These are phyloP conservation scores for Fusarium citri DNA, from an alignment of 2,329 filamentous ascomycete genomes.

Conservation along the genomic window DNA sequence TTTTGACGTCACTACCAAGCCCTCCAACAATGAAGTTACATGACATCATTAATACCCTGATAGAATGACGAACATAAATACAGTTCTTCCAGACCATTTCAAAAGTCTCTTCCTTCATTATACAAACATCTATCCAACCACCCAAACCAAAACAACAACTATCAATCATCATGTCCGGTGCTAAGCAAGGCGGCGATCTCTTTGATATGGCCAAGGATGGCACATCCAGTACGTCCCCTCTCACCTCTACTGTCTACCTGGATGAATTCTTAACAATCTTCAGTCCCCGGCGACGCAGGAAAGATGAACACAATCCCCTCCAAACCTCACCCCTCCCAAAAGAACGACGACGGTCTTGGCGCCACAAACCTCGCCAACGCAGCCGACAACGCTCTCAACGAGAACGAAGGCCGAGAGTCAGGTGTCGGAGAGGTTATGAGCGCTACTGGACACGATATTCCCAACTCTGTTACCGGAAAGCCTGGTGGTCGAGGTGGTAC, in stretches of 20 bases:
- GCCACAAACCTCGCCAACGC: slow-evolving; percentile 7
- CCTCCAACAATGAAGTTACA: not conserved
- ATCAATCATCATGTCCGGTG: not conserved
- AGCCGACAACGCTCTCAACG: slow-evolving; percentile 10
- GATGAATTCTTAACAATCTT: rapidly evolving
- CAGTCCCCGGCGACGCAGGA: slow-evolving; percentile 24
- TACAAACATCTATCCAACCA: too few relatives aligned
- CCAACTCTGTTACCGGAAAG: slow-evolving; percentile 7
- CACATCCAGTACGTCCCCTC: not conserved
- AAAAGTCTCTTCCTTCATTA: rapidly evolving
- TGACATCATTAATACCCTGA: slow-evolving; percentile 26
- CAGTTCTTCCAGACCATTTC: rapidly evolving
- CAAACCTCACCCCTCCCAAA: slow-evolving; percentile 19
- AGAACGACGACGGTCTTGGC: slow-evolving; percentile 12
- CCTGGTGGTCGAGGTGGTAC: slow-evolving; percentile 24
- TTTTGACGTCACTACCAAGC: slow-evolving; percentile 28
- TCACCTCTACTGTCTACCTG: rapidly evolving
- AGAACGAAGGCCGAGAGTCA: not conserved
- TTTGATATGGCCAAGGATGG: slow-evolving; percentile 35
- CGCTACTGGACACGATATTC: slow-evolving; percentile 20
- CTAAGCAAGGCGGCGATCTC: slow-evolving; percentile 31
- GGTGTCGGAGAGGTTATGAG: slow-evolving; percentile 12
- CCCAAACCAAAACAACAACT: rapidly evolving
- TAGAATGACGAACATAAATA: slow-evolving; percentile 6
- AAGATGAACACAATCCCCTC: slow-evolving; percentile 24